Evolutionary conservation across 2,329 filamentous ascomycete genomes (phyloP).

Genomic region (Plectosphaerella sp.): DNA sequence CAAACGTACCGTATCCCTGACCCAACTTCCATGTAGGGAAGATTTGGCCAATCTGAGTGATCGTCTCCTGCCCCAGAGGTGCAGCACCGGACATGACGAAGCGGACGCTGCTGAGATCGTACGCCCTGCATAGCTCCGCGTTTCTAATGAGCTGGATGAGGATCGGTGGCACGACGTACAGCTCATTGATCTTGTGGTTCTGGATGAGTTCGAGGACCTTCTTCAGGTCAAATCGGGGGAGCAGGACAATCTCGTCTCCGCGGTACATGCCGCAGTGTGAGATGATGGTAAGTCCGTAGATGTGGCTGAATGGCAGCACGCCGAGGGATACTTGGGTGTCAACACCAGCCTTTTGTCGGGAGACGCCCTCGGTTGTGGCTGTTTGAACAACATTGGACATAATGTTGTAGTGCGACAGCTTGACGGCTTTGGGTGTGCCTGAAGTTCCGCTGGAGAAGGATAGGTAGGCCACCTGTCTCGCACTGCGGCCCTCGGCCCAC

Average conservation of each 20-base stretch:
- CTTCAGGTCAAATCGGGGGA: slow-evolving; percentile 69
- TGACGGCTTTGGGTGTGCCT: slow-evolving; percentile 70
- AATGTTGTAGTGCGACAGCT: slow-evolving; percentile 71
- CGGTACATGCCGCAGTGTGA: slow-evolving; percentile 61
- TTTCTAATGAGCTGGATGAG: slow-evolving; percentile 70
- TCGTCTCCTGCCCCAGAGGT: slow-evolving; percentile 69
- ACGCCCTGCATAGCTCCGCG: slow-evolving; percentile 52
- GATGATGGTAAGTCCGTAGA: slow-evolving; percentile 70
- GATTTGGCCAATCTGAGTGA: slow-evolving; percentile 54
- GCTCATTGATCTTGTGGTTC: slow-evolving; percentile 32
- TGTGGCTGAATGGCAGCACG: slow-evolving; percentile 72
- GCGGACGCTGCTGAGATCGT: slow-evolving; percentile 65
- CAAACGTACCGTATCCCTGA: slow-evolving; percentile 57
- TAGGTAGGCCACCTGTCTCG: slow-evolving; percentile 59
- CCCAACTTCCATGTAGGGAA: slow-evolving; percentile 61
- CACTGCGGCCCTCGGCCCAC: slow-evolving; percentile 52
- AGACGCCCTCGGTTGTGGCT: slow-evolving; percentile 31
- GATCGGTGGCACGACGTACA: slow-evolving; percentile 60
- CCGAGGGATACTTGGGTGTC: slow-evolving; percentile 46
- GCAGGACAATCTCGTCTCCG: slow-evolving; percentile 66
- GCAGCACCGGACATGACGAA: slow-evolving; percentile 72
- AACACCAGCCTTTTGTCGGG: slow-evolving; percentile 10
- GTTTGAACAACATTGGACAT: slow-evolving; percentile 70
- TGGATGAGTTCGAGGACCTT: slow-evolving; percentile 59
- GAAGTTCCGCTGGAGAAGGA: slow-evolving; percentile 71